A percentile compares a stretch with the other conserved stretches of the same genome.
These are phyloP conservation scores for Cladosporium sp. DNA, from an alignment of 2,329 filamentous ascomycete species.

Conservation along the genomic window DNA sequence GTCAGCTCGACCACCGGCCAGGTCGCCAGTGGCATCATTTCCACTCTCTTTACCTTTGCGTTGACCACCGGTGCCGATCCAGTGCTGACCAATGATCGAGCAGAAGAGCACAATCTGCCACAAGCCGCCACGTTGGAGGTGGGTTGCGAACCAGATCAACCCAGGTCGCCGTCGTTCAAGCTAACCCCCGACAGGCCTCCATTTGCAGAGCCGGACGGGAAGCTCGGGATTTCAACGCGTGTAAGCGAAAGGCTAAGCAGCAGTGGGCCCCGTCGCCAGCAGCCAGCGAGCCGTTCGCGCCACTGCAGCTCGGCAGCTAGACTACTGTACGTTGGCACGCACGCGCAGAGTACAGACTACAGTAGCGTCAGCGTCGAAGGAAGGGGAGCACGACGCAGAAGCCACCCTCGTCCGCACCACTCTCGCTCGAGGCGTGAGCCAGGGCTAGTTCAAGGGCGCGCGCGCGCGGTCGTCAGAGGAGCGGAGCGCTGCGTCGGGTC, in stretches of 20 bases:
- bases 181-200: background rate
- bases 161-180: background rate
- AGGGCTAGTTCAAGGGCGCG: background rate
- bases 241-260: background rate
- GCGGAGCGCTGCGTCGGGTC: background rate
- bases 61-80: background rate
- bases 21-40: conserved; percentile 2
- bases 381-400: background rate
- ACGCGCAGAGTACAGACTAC: background rate
- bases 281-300: conserved; percentile 12
- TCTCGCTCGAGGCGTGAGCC: background rate
- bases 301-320: conserved; percentile 11
- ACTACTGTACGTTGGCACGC: background rate
- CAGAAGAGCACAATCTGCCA: no score
- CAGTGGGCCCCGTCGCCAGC: background rate
- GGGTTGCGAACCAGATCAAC: background rate
- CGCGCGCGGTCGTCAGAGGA: background rate
- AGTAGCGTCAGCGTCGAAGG: background rate
- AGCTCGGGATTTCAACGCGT: background rate
- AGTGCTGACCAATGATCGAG: background rate
- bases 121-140: background rate
- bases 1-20: conserved; percentile 8
- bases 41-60: background rate
- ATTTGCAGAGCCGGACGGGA: background rate
- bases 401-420: background rate